Conservation (phyloP, 148 eudicot species). For the Rhododendron henanense region DNA sequence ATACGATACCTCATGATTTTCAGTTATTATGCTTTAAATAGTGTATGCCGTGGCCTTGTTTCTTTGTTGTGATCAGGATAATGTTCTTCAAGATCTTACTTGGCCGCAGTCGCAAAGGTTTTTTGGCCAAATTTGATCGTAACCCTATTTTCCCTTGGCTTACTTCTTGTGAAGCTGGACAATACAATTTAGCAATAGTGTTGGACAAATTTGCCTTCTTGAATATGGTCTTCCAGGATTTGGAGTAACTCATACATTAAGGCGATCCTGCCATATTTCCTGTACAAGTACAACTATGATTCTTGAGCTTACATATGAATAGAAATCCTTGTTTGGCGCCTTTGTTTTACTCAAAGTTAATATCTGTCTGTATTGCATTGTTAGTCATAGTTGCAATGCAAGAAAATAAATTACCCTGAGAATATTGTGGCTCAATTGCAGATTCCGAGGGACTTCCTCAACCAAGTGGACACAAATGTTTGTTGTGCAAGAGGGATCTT, state of each 20-base stretch:
- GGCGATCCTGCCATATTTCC: background rate
- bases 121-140: background rate
- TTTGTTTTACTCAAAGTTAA: background rate
- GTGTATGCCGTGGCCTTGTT: background rate
- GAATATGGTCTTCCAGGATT: background rate
- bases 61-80: background rate
- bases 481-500: slow-evolving; percentile 69
- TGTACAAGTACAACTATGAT: background rate
- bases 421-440: slow-evolving; percentile 19
- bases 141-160: background rate
- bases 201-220: background rate
- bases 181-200: background rate
- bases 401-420: background rate
- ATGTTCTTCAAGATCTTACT: background rate
- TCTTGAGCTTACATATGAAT: background rate
- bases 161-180: background rate
- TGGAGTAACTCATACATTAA: background rate
- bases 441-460: slow-evolving; percentile 26
- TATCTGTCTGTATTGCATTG: background rate
- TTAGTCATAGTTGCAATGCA: background rate
- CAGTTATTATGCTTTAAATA: background rate
- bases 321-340: background rate
- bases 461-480: slow-evolving; percentile 44
- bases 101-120: background rate
- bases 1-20: background rate